Evolutionary conservation across 2,329 filamentous ascomycete species (phyloP), one percentile per base, ranked within the genome.

Genomic region (Cladosporium cucumerinum): DNA sequence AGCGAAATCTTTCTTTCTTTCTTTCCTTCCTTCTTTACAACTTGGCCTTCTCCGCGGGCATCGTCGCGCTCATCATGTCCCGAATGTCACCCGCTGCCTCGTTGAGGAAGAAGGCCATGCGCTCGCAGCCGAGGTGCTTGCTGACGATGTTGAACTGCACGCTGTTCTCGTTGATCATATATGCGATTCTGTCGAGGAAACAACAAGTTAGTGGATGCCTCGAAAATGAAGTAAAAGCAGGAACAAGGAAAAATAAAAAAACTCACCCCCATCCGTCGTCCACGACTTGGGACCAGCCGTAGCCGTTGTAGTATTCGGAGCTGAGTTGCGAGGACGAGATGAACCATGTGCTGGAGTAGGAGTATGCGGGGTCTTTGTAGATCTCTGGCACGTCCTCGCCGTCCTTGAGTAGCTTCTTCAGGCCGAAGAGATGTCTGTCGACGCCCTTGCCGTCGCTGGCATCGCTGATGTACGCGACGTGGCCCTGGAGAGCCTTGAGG

Each of bases 141-240:
- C 91, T 95, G 69, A 96, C 93, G 71, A 99, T 88, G 81, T 99
- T 99, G 83, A 99, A 98, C 86, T 98, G 95, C 69, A 99, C 85
- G 78, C 92, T 96, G 79, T 97, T 96, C 84, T 98, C 94, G 77
- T 99, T 99, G 78, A 99, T 98, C 95, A 99, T 99, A 78, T 99
- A 99, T 46, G 95, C 95, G 75, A 99, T 96, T 49, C 75, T 78
- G 69, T 57, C 32, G 30, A 14, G 63, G 25, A 46, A 51, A 43
- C 12, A n/a, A 39, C 32, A 30, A 18, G 68, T 75, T 54, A 75
- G 71, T 64, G 65, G 51, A 11, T 21, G 28, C n/a, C 11, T 18
- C 5, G 7, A 8, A 11, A 14, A 2, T 12, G 8, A 10, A 5
- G 2, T 2, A n/a, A 7, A 14, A 23, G 2, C 2, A 57, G 26